Evolutionary conservation across 1,139 yeast genomes (phyloP).

Genomic region (Torulaspora pretoriensis): DNA sequence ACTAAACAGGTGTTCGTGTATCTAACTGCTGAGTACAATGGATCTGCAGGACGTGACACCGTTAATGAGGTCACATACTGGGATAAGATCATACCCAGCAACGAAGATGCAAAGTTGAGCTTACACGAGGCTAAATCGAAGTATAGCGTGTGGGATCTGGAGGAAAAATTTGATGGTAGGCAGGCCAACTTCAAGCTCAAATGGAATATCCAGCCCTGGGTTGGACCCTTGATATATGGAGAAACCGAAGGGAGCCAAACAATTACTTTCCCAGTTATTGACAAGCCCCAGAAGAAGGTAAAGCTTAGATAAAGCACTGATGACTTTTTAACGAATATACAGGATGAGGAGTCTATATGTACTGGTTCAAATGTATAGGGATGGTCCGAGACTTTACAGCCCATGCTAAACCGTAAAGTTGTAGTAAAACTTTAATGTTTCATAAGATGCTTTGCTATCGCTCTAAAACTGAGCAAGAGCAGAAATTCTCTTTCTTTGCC

Average conservation of each 20-base stretch:
- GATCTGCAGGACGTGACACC: conserved; percentile 39
- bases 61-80: conserved; percentile 76
- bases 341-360: conserved; percentile 7
- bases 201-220: conserved; percentile 90
- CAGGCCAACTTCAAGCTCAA: conserved; percentile 69
- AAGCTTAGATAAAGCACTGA: background rate
- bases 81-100: conserved; percentile 71
- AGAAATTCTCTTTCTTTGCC: conserved; percentile 22
- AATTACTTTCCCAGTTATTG: conserved; percentile 3
- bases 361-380: background rate
- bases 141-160: conserved; percentile 87
- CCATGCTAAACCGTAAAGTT: too few relatives aligned
- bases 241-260: conserved; percentile 42
- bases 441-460: background rate
- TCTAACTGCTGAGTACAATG: conserved; percentile 73
- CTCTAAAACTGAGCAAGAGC: conserved; percentile 9
- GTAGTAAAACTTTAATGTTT: background rate
- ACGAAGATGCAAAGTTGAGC: conserved; percentile 54
- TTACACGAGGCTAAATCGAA: conserved; percentile 58
- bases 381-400: background rate
- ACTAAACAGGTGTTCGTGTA: conserved; percentile 92
- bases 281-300: conserved; percentile 3
- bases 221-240: conserved; percentile 78
- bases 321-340: background rate
- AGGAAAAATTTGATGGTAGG: conserved; percentile 59